Conservation (phyloP, 2,329 filamentous ascomycete genomes). For the Shiraia bambusicola region DNA sequence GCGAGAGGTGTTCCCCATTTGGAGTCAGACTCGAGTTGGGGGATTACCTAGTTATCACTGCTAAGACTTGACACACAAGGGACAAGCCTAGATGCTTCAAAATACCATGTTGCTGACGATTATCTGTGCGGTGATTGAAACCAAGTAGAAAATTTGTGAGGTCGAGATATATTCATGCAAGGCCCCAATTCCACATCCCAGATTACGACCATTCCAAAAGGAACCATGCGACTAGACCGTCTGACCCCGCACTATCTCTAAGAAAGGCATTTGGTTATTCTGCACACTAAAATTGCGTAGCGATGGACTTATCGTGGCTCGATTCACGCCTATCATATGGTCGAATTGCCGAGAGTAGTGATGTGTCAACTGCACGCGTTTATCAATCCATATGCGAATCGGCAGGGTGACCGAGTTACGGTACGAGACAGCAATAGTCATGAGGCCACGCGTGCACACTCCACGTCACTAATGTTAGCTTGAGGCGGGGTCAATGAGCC, state of each 20-base stretch:
- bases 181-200: slow-evolving; percentile 1
- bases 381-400: slow-evolving; percentile 18
- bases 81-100: neutral
- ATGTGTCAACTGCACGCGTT: neutral
- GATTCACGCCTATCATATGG: slow-evolving; percentile 10
- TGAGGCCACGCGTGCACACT: slow-evolving; percentile 6
- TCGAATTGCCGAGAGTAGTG: slow-evolving; percentile 2
- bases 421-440: slow-evolving; percentile 23
- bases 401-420: slow-evolving; percentile 19
- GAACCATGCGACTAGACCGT: slow-evolving; percentile 16
- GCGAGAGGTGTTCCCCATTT: slow-evolving; percentile 30
- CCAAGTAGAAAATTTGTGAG: too few species aligned
- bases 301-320: neutral
- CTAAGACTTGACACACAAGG: slow-evolving; percentile 1
- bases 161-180: too few species aligned
- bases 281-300: slow-evolving; percentile 4
- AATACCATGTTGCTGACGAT: too few species aligned
- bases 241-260: slow-evolving; percentile 12
- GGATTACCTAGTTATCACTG: slow-evolving; percentile 22
- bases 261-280: slow-evolving; percentile 4
- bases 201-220: slow-evolving; percentile 7
- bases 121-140: too few species aligned
- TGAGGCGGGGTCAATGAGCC: slow-evolving; percentile 23
- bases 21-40: slow-evolving; percentile 27
- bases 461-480: neutral